Evolutionary conservation across 768 basidiomycete species (phyloP).

Genomic region (Crucibulum laeve): DNA sequence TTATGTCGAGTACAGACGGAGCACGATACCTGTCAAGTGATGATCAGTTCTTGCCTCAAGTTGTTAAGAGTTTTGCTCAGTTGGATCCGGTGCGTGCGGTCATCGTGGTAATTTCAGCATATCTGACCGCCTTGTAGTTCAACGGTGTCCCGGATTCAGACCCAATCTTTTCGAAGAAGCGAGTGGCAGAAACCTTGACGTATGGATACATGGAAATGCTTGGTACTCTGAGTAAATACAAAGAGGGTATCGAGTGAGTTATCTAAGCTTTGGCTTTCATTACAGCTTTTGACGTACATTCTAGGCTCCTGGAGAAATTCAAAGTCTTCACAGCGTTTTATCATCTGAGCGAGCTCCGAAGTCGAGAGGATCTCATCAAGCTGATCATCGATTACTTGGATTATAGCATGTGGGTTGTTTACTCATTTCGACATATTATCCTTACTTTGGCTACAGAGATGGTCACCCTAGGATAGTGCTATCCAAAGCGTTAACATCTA

Average conservation of each 20-base stretch:
- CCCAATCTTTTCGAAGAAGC: constrained; percentile 79
- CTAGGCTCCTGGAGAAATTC: constrained; percentile 86
- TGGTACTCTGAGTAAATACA: constrained; percentile 82
- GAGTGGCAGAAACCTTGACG: constrained; percentile 78
- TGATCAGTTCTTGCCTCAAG: constrained; percentile 80
- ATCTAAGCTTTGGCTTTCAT: not conserved
- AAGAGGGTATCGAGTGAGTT: constrained; percentile 84
- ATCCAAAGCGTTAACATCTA: constrained; percentile 92
- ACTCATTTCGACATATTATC: constrained; percentile 1
- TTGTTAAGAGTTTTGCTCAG: constrained; percentile 84
- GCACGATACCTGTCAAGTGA: constrained; percentile 74
- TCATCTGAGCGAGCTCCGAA: constrained; percentile 85
- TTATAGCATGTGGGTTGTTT: constrained; percentile 70
- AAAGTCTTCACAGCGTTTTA: constrained; percentile 96
- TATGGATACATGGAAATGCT: constrained; percentile 96
- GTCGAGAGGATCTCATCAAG: constrained; percentile 89
- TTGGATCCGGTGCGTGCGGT: constrained; percentile 87
- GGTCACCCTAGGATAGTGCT: constrained; percentile 92
- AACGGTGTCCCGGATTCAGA: constrained; percentile 71
- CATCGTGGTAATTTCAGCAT: not conserved
- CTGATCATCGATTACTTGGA: constrained; percentile 89
- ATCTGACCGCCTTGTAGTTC: constrained; percentile 37
- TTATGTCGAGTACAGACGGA: constrained; percentile 82
- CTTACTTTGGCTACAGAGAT: constrained; percentile 51
- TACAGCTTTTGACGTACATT: not conserved